phyloP scores from a whole-genome alignment of 805 yeast species.

The Saccharomycopsis babjevae region DNA sequence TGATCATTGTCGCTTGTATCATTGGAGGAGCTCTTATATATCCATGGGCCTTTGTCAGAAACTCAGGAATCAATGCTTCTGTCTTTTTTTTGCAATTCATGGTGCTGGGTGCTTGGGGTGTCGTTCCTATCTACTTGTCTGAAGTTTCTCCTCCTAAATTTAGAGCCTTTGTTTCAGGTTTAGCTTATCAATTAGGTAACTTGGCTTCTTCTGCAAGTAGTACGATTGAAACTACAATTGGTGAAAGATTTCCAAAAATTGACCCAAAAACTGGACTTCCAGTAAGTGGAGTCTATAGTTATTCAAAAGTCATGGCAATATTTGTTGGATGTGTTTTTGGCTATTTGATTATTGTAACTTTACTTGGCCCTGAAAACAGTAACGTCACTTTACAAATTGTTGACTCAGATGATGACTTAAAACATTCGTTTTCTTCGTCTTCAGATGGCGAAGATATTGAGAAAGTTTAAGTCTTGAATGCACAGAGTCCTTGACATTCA shows the following conservation, averaged over 20 bases:
- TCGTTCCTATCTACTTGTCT: slow-evolving; percentile 52
- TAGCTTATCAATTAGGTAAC: slow-evolving; percentile 63
- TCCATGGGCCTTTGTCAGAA: slow-evolving; percentile 45
- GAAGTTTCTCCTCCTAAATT: slow-evolving; percentile 61
- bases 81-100: slow-evolving; percentile 54
- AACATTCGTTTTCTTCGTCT: background rate
- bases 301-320: slow-evolving; percentile 62
- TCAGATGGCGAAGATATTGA: background rate
- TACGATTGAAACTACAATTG: slow-evolving; percentile 56
- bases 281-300: slow-evolving; percentile 33
- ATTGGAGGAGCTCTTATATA: slow-evolving; percentile 51
- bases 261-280: slow-evolving; percentile 23
- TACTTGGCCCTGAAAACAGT: slow-evolving; percentile 51
- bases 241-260: slow-evolving; percentile 45
- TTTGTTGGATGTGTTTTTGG: slow-evolving; percentile 58
- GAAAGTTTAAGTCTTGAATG: background rate
- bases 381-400: slow-evolving; percentile 2
- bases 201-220: slow-evolving; percentile 61
- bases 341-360: slow-evolving; percentile 35
- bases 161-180: slow-evolving; percentile 50
- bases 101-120: slow-evolving; percentile 70
- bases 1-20: slow-evolving; percentile 40
- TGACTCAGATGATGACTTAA: background rate
- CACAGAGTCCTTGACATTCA: background rate
- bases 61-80: slow-evolving; percentile 37